A percentile compares a stretch with the other conserved stretches of the same genome.
Conservation (phyloP, 352 stramenopile genomes). For the Phytophthora citricola region DNA sequence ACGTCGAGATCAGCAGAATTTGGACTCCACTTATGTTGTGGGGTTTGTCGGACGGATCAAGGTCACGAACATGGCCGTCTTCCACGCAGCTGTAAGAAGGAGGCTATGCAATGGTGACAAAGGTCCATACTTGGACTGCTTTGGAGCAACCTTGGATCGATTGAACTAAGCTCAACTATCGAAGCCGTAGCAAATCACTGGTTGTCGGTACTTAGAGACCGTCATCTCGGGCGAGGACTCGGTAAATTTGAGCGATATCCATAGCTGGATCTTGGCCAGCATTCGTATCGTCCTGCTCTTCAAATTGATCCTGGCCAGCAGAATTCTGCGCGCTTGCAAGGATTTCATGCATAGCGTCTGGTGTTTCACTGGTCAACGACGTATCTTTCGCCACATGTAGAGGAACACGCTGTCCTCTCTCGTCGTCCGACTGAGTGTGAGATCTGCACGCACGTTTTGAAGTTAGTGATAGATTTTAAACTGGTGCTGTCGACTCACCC, state of each 20-base stretch:
- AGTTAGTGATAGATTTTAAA: not conserved
- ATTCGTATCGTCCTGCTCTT: not conserved
- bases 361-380: not conserved
- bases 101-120: not conserved
- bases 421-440: not conserved
- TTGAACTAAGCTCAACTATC: too few relatives aligned
- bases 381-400: not conserved
- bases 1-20: not conserved
- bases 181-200: too few relatives aligned
- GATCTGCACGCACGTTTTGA: not conserved
- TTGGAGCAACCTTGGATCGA: too few relatives aligned
- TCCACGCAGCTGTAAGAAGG: not conserved
- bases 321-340: not conserved
- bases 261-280: not conserved
- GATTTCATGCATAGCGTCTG: not conserved
- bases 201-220: not conserved
- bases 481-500: conserved; percentile 6
- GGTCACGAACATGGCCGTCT: conserved; percentile 1
- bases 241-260: conserved; percentile 13
- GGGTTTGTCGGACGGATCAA: conserved; percentile 4
- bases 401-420: not conserved
- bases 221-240: conserved; percentile 5
- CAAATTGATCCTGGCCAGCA: not conserved
- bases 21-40: too few relatives aligned
- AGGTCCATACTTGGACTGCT: too few relatives aligned